A percentile compares a stretch with the other conserved stretches of the same genome.
Conservation (phyloP, 352 stramenopile species). For the Globisporangium middletonii region DNA sequence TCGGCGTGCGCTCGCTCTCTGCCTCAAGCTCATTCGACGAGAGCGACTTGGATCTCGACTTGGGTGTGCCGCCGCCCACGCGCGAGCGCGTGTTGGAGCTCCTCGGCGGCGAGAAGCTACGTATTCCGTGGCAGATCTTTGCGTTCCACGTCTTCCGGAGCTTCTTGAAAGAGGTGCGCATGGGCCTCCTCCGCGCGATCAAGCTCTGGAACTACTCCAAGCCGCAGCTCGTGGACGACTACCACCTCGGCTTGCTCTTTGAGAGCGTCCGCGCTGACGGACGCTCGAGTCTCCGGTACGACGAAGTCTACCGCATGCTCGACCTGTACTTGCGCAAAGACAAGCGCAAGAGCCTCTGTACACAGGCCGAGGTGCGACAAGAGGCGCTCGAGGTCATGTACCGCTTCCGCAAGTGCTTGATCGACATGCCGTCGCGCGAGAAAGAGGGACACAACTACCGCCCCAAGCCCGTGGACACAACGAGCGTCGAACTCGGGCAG, state of each 20-base stretch:
- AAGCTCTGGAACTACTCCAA: slow-evolving; percentile 84
- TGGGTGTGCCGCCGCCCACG: slow-evolving; percentile 8
- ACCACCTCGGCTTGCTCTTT: slow-evolving; percentile 77
- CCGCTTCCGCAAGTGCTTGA: slow-evolving; percentile 82
- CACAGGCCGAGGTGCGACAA: slow-evolving; percentile 63
- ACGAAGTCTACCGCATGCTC: slow-evolving; percentile 83
- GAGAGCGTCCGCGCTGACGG: slow-evolving; percentile 68
- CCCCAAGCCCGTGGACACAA: slow-evolving; percentile 81
- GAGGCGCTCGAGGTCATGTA: slow-evolving; percentile 86
- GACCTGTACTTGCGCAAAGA: slow-evolving; percentile 82
- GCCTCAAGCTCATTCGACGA: slow-evolving; percentile 39
- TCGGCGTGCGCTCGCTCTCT: slow-evolving; percentile 24
- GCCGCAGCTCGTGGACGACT: slow-evolving; percentile 74
- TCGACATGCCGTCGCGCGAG: slow-evolving; percentile 85
- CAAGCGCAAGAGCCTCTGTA: slow-evolving; percentile 56
- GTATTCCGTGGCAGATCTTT: slow-evolving; percentile 71
- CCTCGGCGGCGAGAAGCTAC: slow-evolving; percentile 77
- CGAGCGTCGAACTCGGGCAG: slow-evolving; percentile 57
- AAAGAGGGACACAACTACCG: slow-evolving; percentile 86
- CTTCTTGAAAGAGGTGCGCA: slow-evolving; percentile 68
- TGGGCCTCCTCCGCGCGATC: slow-evolving; percentile 62
- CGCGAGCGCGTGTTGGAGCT: slow-evolving; percentile 69
- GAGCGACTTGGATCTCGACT: slow-evolving; percentile 18
- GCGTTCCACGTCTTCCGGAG: slow-evolving; percentile 63
- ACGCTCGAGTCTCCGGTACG: slow-evolving; percentile 67